Conservation (phyloP, 2,329 filamentous ascomycete genomes). For the Sclerotinia subarctica region DNA sequence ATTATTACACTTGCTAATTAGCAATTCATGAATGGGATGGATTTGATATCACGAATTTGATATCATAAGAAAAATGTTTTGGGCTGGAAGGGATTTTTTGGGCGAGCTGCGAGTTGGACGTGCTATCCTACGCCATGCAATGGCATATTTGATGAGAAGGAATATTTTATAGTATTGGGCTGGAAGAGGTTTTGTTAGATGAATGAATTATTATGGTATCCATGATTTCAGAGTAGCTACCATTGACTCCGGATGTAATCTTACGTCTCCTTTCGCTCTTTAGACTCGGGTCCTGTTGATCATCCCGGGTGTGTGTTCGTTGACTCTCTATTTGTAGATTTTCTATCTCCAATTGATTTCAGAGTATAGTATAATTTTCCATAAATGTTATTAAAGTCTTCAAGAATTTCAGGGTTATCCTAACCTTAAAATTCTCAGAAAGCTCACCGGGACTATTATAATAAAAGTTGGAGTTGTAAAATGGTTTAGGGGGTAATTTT, state of each 20-base stretch:
- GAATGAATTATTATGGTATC: neutral
- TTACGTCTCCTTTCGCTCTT: too few species aligned
- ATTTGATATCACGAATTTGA: conserved; percentile 13
- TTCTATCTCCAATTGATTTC: too few species aligned
- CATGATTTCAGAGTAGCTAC: neutral
- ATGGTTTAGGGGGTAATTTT: too few species aligned
- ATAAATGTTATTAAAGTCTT: too few species aligned
- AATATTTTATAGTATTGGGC: neutral
- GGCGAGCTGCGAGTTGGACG: neutral
- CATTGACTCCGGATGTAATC: neutral
- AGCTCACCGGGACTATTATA: too few species aligned
- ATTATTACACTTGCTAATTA: conserved; percentile 21
- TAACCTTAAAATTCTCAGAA: too few species aligned
- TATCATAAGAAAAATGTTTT: neutral
- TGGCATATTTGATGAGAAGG: neutral
- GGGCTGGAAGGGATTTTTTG: neutral
- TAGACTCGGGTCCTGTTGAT: neutral
- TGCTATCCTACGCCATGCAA: neutral
- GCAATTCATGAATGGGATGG: neutral
- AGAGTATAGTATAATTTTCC: too few species aligned
- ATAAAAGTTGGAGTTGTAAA: too few species aligned
- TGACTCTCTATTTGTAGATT: too few species aligned
- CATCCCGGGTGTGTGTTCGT: too few species aligned
- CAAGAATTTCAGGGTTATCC: too few species aligned
- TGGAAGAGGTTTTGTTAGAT: neutral